Evolutionary conservation across 2,329 filamentous ascomycete species (phyloP), one percentile per base, ranked within the genome.

Genomic region (Coleophoma cylindrospora): DNA sequence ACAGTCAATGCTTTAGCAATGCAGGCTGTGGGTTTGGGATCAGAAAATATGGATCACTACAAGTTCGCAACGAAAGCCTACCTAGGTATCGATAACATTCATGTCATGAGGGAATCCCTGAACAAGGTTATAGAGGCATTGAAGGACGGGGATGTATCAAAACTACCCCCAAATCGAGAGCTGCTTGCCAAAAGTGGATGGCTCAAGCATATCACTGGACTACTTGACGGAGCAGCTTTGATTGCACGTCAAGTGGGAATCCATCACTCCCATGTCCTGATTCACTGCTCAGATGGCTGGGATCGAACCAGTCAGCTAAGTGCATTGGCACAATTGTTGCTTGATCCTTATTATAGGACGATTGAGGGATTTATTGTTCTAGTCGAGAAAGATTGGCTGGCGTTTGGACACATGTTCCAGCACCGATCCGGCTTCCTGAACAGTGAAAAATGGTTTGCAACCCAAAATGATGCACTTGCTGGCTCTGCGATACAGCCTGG

Each of bases 261-360:
- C 51, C 87, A 90, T 57, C 92, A 96, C 64, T 96, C 91, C 1
- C 91, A 99, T 66, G 92, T 95, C 11, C 74, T 99, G 43, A 96
- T 99, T 45, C 94, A 99, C 69, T 99, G 94, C 69, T 97, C 94
- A 2, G 94, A 99, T 68, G 94, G 94, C 4, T 99, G 94, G 94
- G 94, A 99, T 69, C 86, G 94, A 46, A 99, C 94, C 8, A 92
- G 91, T 62, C 94, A 99, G 70, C 78, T 99, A 47, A 95, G 91
- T 62, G 91, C 91, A 4, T 72, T 99, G 50, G 86, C 91, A 50
- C 91, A 99, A 70, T 78, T 99, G 37, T 92, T 96, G 74, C 79
- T 99, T 9, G 94, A 99, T 64, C 94, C 94, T 0, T 96, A 95
- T 68, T 99, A 91, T 67, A 83, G 94, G 47, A 97, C 94, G 0